Percentiles rank a stretch among this genome's conserved stretches.
Conservation (phyloP, 371 early-diverging fungal genomes). For the Rhizopus sp. region DNA sequence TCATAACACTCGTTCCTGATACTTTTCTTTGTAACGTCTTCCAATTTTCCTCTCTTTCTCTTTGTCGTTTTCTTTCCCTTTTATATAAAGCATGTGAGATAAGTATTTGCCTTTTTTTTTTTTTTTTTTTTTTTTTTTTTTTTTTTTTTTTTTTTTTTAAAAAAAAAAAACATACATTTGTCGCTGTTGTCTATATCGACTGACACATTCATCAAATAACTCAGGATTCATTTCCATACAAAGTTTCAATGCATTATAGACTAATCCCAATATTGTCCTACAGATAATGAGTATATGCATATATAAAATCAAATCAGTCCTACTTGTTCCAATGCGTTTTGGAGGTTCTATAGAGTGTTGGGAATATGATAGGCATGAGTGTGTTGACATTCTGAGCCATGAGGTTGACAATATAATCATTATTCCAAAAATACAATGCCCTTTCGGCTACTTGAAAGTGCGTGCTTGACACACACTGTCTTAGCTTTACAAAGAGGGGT, state of each 20-base stretch:
- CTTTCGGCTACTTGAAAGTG: constrained; percentile 98
- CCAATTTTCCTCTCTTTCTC: constrained; percentile 88
- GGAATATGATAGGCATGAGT: constrained; percentile 92
- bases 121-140: background rate
- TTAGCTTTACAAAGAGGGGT: constrained; percentile 89
- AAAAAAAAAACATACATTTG: constrained; percentile 66
- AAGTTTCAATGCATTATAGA: constrained; percentile 92
- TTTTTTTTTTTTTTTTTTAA: background rate
- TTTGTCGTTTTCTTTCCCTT: constrained; percentile 84
- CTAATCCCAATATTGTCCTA: constrained; percentile 91
- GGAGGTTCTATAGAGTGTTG: constrained; percentile 87
- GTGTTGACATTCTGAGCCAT: constrained; percentile 87
- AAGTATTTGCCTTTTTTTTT: background rate
- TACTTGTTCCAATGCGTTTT: constrained; percentile 97
- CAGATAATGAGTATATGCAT: background rate
- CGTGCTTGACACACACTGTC: constrained; percentile 92
- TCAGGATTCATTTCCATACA: constrained; percentile 95
- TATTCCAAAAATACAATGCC: constrained; percentile 96
- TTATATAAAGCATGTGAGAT: background rate
- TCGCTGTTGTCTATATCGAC: constrained; percentile 79
- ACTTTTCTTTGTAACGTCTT: constrained; percentile 69
- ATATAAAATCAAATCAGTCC: background rate
- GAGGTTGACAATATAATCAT: constrained; percentile 92
- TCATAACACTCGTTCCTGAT: constrained; percentile 35
- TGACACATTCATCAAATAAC: constrained; percentile 91